A percentile compares a stretch with the other conserved stretches of the same genome.
Evolutionary conservation across 176 grass and related monocot species (phyloP).

Genomic region (Typha latifolia): DNA sequence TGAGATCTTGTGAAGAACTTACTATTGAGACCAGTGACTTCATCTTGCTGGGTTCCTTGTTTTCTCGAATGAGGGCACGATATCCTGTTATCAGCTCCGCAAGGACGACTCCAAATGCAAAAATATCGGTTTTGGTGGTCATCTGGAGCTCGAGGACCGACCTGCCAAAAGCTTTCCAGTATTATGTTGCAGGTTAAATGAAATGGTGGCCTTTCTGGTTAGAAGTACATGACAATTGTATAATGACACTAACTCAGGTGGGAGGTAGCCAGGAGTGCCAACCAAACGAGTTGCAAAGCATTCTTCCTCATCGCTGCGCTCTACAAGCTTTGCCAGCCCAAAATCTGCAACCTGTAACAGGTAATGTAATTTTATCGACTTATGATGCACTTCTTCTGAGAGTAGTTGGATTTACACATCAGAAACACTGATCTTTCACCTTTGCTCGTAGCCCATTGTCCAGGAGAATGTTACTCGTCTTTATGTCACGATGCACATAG

Average conservation of each 20-base stretch:
- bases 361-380: constrained; percentile 1
- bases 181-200: not conserved
- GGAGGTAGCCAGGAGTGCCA: constrained; percentile 69
- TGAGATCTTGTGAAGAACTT: constrained; percentile 11
- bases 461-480: constrained; percentile 66
- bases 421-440: constrained; percentile 14
- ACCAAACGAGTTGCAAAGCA: constrained; percentile 53
- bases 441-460: constrained; percentile 56
- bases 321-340: constrained; percentile 50
- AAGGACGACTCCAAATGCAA: constrained; percentile 66
- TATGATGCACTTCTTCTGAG: not conserved
- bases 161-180: constrained; percentile 17
- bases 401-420: not conserved
- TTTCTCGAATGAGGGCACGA: constrained; percentile 41
- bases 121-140: constrained; percentile 60
- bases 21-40: constrained; percentile 51
- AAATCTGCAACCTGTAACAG: constrained; percentile 61
- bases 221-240: not conserved
- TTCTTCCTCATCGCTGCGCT: constrained; percentile 38
- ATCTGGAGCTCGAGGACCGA: constrained; percentile 57
- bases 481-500: constrained; percentile 63
- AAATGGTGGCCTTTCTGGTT: constrained; percentile 3
- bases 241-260: constrained; percentile 44
- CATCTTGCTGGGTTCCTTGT: constrained; percentile 40
- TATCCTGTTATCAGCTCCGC: constrained; percentile 54